These are phyloP conservation scores for Hypoxylon sp. DNA, from an alignment of 2,329 filamentous ascomycete species.

Conservation along the genomic window DNA sequence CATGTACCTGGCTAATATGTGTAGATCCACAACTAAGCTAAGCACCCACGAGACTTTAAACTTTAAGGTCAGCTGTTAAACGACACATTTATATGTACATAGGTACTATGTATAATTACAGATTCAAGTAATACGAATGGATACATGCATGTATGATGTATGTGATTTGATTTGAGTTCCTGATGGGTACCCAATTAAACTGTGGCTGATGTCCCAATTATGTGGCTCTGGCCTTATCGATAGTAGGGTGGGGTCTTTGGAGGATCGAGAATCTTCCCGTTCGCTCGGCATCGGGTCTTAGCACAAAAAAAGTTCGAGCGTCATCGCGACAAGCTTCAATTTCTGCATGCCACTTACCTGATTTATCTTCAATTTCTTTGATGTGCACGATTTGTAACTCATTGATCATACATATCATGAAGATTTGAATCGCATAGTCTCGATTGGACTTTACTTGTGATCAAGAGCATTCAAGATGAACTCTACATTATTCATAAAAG, in stretches of 20 bases:
- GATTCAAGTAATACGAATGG: no score
- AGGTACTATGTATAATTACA: no score
- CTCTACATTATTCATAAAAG: slow-evolving; percentile 63
- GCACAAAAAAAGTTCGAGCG: slow-evolving; percentile 52
- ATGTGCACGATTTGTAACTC: slow-evolving; percentile 20
- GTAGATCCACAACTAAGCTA: not conserved
- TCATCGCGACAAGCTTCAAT: slow-evolving; percentile 48
- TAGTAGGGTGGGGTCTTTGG: slow-evolving; percentile 28
- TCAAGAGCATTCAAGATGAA: slow-evolving; percentile 60
- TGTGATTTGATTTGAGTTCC: not conserved
- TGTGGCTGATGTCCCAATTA: slow-evolving; percentile 21
- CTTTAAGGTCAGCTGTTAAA: not conserved
- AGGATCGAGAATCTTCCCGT: slow-evolving; percentile 53
- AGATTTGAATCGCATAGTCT: slow-evolving; percentile 8
- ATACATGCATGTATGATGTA: not conserved
- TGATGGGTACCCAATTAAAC: not conserved
- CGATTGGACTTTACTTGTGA: slow-evolving; percentile 22
- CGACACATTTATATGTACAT: not conserved
- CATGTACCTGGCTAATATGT: not conserved
- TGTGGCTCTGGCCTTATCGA: slow-evolving; percentile 30
- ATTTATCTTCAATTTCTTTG: slow-evolving; percentile 17
- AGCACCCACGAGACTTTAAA: not conserved
- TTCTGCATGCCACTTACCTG: slow-evolving; percentile 11
- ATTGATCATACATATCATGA: slow-evolving; percentile 29
- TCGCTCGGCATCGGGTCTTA: slow-evolving; percentile 47